phyloP scores from a whole-genome alignment of 2,329 filamentous ascomycete species.

The Colletotrichum endophyticum region DNA sequence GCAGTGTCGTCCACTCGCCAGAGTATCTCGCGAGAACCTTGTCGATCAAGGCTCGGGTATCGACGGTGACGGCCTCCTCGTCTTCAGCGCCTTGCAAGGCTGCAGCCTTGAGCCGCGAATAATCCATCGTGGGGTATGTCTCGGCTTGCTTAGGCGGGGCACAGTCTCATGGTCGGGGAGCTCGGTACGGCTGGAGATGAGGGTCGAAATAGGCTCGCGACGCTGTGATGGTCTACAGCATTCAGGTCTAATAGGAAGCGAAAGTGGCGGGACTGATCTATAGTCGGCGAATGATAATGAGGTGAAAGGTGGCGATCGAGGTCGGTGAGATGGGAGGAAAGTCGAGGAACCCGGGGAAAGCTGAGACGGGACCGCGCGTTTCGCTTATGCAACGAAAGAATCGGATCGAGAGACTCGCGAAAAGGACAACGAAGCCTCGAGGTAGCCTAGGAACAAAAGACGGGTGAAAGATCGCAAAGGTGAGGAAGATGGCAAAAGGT shows the following conservation, averaged over 20 bases:
- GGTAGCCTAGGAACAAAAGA: neutral
- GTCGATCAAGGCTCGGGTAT: constrained; percentile 95
- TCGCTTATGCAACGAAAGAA: constrained; percentile 1
- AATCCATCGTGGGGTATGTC: constrained; percentile 61
- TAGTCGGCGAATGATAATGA: neutral
- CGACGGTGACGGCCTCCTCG: constrained; percentile 97
- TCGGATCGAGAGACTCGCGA: neutral
- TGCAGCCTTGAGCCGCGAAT: constrained; percentile 80
- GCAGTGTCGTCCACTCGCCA: constrained; percentile 88
- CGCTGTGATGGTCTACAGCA: neutral
- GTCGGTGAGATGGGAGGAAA: neutral
- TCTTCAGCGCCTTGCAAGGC: constrained; percentile 86
- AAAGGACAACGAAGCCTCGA: neutral
- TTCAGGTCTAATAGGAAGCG: neutral
- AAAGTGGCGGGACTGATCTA: neutral
- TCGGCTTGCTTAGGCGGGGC: neutral
- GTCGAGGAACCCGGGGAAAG: neutral
- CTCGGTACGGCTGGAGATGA: neutral
- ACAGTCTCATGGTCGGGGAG: constrained; percentile 1
- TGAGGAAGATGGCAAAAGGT: neutral
- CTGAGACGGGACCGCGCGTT: constrained; percentile 1
- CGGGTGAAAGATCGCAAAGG: neutral
- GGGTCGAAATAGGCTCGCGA: neutral
- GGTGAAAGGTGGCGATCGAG: constrained; percentile 2
- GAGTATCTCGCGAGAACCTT: constrained; percentile 97